Evolutionary conservation across 1,284 basidiomycete genomes (phyloP).

Genomic region (Cryptococcus floricola): DNA sequence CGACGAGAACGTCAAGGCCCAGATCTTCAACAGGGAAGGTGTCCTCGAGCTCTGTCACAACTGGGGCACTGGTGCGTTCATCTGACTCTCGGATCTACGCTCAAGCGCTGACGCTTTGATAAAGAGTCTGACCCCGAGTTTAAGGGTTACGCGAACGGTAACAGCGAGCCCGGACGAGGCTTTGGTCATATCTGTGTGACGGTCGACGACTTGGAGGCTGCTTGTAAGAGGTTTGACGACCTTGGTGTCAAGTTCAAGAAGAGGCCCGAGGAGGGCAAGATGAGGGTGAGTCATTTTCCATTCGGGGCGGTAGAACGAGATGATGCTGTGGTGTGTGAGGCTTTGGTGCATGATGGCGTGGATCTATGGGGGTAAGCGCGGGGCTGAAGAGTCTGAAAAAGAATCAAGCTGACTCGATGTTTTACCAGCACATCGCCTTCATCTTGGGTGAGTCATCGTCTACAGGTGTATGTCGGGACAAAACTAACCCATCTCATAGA

Average conservation of each 20-base stretch:
- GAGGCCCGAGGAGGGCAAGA: constrained; percentile 75
- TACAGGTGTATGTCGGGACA: constrained; percentile 23
- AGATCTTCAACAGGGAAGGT: constrained; percentile 42
- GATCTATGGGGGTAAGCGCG: neutral
- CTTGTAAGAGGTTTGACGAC: constrained; percentile 78
- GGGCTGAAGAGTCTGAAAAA: neutral
- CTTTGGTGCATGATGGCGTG: neutral
- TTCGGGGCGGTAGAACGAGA: neutral
- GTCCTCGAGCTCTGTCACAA: constrained; percentile 85
- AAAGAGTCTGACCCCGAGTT: constrained; percentile 65
- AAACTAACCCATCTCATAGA: constrained; percentile 13
- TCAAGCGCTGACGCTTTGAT: neutral
- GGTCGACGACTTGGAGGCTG: constrained; percentile 76
- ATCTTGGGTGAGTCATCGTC: constrained; percentile 54
- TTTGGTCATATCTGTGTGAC: constrained; percentile 81
- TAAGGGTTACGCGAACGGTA: constrained; percentile 75
- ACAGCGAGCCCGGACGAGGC: constrained; percentile 71
- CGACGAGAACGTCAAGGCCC: constrained; percentile 40
- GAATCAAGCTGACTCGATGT: neutral
- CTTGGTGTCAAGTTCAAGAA: constrained; percentile 87
- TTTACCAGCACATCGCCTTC: constrained; percentile 59
- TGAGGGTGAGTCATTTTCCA: constrained; percentile 61
- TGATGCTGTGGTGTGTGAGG: neutral
- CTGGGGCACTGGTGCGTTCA: constrained; percentile 65
- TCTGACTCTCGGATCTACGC: neutral